phyloP scores from a whole-genome alignment of 768 basidiomycete species.

The Phylloporus arenicola region DNA sequence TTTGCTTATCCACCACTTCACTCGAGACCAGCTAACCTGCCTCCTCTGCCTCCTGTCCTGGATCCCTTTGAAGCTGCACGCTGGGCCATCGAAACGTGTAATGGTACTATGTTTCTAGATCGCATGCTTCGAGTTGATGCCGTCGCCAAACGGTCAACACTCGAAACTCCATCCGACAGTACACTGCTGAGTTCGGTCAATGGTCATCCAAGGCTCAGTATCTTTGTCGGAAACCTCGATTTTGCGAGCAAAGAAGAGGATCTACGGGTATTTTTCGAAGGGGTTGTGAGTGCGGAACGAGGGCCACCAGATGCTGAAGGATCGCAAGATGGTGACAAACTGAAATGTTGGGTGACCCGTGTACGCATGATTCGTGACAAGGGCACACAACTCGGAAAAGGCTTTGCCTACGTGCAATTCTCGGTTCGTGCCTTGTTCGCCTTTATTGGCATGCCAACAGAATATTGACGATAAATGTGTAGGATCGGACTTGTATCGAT shows the following conservation, averaged over 20 bases:
- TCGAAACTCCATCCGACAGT: slow-evolving; percentile 12
- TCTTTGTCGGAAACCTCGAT: slow-evolving; percentile 93
- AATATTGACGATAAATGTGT: background rate
- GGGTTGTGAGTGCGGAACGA: slow-evolving; percentile 60
- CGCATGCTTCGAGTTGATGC: slow-evolving; percentile 77
- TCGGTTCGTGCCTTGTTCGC: slow-evolving; percentile 38
- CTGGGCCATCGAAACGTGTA: slow-evolving; percentile 50
- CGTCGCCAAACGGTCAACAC: slow-evolving; percentile 37
- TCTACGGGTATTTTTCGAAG: slow-evolving; percentile 81
- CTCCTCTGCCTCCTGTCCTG: slow-evolving; percentile 45
- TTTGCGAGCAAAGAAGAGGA: slow-evolving; percentile 91
- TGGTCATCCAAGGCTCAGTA: slow-evolving; percentile 70
- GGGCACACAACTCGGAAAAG: slow-evolving; percentile 91
- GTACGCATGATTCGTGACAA: slow-evolving; percentile 89
- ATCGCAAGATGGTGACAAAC: slow-evolving; percentile 31
- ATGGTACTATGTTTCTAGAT: slow-evolving; percentile 71
- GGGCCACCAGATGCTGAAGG: slow-evolving; percentile 45
- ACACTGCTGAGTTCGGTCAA: slow-evolving; percentile 21
- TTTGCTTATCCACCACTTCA: slow-evolving; percentile 65
- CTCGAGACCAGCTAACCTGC: slow-evolving; percentile 44
- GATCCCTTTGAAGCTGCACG: slow-evolving; percentile 69
- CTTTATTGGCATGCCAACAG: background rate
- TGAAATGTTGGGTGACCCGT: slow-evolving; percentile 62
- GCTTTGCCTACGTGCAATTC: slow-evolving; percentile 91
- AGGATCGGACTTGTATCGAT: slow-evolving; percentile 92